These are phyloP conservation scores for Helichrysum umbraculigerum DNA, from an alignment of 129 eudicot genomes.

Conservation along the genomic window DNA sequence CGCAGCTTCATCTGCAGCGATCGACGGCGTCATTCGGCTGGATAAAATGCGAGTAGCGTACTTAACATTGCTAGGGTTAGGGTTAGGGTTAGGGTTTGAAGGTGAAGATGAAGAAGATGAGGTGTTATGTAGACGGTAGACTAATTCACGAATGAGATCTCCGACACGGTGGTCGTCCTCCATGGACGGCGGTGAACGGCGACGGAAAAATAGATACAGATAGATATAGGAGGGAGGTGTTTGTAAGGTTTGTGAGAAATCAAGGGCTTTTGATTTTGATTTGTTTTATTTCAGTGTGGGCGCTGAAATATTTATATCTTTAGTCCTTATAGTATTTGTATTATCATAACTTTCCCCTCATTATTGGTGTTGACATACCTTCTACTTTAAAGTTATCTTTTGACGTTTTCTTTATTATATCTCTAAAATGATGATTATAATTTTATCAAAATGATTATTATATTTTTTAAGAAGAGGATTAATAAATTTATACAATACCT, in stretches of 20 bases:
- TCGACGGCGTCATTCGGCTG: slow-evolving; percentile 93
- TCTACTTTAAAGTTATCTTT: too few species aligned
- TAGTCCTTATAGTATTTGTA: not conserved
- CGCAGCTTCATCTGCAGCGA: slow-evolving; percentile 70
- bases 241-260: slow-evolving; percentile 33
- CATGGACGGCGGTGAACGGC: slow-evolving; percentile 43
- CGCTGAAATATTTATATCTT: slow-evolving; percentile 48
- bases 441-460: too few species aligned
- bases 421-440: too few species aligned
- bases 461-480: too few species aligned
- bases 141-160: slow-evolving; percentile 84
- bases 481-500: too few species aligned
- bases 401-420: too few species aligned
- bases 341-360: too few species aligned
- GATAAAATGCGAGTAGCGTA: slow-evolving; percentile 84
- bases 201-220: slow-evolving; percentile 5
- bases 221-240: slow-evolving; percentile 25
- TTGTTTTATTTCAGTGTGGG: slow-evolving; percentile 45
- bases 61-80: slow-evolving; percentile 45
- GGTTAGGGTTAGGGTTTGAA: slow-evolving; percentile 55
- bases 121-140: slow-evolving; percentile 60
- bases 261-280: slow-evolving; percentile 35
- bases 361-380: too few species aligned
- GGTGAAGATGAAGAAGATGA: slow-evolving; percentile 33
- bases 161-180: slow-evolving; percentile 58